phyloP scores from a whole-genome alignment of 2,329 filamentous ascomycete genomes.

The Huntiella abstrusa region DNA sequence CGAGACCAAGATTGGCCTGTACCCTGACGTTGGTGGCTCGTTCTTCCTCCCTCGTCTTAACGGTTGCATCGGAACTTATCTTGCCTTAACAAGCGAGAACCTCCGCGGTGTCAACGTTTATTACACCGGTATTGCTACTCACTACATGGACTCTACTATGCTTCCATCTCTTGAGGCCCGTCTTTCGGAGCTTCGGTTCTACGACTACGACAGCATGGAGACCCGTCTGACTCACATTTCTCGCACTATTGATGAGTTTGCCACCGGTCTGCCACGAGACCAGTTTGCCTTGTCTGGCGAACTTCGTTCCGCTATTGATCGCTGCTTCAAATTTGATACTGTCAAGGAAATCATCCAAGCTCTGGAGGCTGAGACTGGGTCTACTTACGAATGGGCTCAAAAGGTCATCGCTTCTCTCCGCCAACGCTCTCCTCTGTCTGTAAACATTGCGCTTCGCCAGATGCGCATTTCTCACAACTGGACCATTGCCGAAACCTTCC shows the following conservation, averaged over 20 bases:
- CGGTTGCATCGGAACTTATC: constrained; percentile 72
- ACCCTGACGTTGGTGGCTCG: constrained; percentile 89
- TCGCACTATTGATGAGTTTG: constrained; percentile 79
- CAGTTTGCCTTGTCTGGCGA: constrained; percentile 45
- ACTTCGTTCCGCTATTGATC: constrained; percentile 65
- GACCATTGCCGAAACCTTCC: constrained; percentile 71
- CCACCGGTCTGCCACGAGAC: constrained; percentile 63
- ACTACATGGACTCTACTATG: constrained; percentile 85
- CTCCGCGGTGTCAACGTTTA: constrained; percentile 71
- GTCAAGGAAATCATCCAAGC: constrained; percentile 53
- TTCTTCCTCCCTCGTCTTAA: constrained; percentile 90
- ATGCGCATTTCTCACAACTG: constrained; percentile 59
- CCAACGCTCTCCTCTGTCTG: constrained; percentile 64
- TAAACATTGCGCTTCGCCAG: constrained; percentile 69
- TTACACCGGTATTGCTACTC: constrained; percentile 81
- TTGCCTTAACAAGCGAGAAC: constrained; percentile 75
- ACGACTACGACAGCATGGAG: constrained; percentile 47
- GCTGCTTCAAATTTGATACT: constrained; percentile 51
- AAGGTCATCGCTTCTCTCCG: constrained; percentile 59
- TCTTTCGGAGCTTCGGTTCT: constrained; percentile 75
- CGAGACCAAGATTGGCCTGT: constrained; percentile 95
- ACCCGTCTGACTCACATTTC: constrained; percentile 57
- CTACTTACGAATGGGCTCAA: constrained; percentile 54
- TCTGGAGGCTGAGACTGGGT: constrained; percentile 30
- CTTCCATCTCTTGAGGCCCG: constrained; percentile 66